These are phyloP conservation scores for Talaromyces sp. DNA, from an alignment of 2,329 filamentous ascomycete genomes.

Conservation along the genomic window DNA sequence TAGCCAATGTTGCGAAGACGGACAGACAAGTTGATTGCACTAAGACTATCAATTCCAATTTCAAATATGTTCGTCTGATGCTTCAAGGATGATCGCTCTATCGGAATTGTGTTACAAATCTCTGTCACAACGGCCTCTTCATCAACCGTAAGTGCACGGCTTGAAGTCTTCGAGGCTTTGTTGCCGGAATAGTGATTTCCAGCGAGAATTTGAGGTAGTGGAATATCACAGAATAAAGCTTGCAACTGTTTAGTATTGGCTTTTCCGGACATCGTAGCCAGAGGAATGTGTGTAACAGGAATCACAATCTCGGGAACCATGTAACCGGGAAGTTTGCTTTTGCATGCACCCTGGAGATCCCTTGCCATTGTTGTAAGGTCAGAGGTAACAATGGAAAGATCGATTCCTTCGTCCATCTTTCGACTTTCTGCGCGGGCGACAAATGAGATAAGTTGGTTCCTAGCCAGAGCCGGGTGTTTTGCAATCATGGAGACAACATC, in stretches of 20 bases:
- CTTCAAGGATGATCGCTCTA: slow-evolving; percentile 16
- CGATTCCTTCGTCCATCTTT: background rate
- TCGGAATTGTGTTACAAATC: slow-evolving; percentile 19
- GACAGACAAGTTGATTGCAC: slow-evolving; percentile 32
- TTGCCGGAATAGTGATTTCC: slow-evolving; percentile 15
- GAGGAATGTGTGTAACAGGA: slow-evolving; percentile 3
- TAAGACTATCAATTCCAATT: slow-evolving; percentile 36
- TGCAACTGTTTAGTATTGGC: slow-evolving; percentile 28
- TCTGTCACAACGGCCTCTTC: slow-evolving; percentile 22
- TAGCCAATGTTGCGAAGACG: slow-evolving; percentile 30
- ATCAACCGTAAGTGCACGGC: slow-evolving; percentile 18
- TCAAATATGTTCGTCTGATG: slow-evolving; percentile 31
- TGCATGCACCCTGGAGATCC: slow-evolving; percentile 24
- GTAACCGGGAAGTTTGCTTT: slow-evolving; percentile 14
- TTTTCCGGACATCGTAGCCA: slow-evolving; percentile 28
- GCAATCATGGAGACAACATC: slow-evolving; percentile 27
- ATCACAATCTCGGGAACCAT: slow-evolving; percentile 4
- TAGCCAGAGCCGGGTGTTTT: slow-evolving; percentile 23
- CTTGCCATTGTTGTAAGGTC: slow-evolving; percentile 17
- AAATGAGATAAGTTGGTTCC: slow-evolving; percentile 27
- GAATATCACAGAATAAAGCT: slow-evolving; percentile 22
- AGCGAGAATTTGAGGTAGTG: slow-evolving; percentile 19
- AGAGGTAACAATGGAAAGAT: slow-evolving; percentile 16
- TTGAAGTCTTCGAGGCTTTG: background rate
- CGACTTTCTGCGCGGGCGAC: slow-evolving; percentile 16